These are phyloP conservation scores for Apiotrichum domesticum DNA, from an alignment of 1,284 basidiomycete genomes.

Conservation along the genomic window DNA sequence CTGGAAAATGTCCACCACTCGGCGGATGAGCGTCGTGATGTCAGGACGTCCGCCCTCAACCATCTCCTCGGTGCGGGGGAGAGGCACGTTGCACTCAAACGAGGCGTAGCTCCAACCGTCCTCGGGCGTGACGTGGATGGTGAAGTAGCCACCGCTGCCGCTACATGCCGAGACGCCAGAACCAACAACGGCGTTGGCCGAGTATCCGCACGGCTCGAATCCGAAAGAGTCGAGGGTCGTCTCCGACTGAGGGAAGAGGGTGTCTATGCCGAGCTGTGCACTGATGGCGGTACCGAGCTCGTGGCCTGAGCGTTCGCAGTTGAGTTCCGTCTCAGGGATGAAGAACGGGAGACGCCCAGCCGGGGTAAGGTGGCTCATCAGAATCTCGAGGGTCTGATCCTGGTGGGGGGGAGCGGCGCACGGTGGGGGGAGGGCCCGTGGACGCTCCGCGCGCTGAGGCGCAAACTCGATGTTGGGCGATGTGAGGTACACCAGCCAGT, in stretches of 20 bases:
- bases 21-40: constrained; percentile 70
- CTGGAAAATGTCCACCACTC: constrained; percentile 87
- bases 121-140: constrained; percentile 97
- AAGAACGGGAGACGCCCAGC: constrained; percentile 73
- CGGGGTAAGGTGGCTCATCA: constrained; percentile 90
- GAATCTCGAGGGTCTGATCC: constrained; percentile 96
- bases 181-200: constrained; percentile 82
- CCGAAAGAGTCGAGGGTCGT: constrained; percentile 88
- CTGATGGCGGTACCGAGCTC: constrained; percentile 65
- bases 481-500: constrained; percentile 95
- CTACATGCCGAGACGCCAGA: constrained; percentile 44
- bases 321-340: constrained; percentile 48
- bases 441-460: constrained; percentile 5
- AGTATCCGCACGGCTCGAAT: constrained; percentile 95
- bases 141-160: constrained; percentile 78
- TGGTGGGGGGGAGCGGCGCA: constrained; percentile 23
- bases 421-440: constrained; percentile 6
- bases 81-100: constrained; percentile 95
- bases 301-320: constrained; percentile 48
- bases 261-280: constrained; percentile 68
- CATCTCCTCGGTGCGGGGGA: constrained; percentile 42
- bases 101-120: constrained; percentile 95
- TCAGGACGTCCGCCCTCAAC: constrained; percentile 50
- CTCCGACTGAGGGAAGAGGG: constrained; percentile 69
- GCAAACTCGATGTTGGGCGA: constrained; percentile 48